phyloP scores from a whole-genome alignment of 352 stramenopile genomes.

The Pythium vanterpoolii region DNA sequence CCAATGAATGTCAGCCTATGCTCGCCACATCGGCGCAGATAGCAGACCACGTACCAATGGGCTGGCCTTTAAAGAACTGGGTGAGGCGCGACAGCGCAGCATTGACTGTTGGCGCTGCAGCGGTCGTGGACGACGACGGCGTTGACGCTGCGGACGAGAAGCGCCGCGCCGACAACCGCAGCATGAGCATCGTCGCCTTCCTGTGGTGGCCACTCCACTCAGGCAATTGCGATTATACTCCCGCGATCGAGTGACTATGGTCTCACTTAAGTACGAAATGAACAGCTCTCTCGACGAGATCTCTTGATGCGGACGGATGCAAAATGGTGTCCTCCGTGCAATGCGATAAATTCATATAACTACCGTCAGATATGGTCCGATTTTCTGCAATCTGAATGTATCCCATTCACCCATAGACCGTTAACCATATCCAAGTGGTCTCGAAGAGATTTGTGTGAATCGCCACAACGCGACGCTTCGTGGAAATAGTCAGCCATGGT shows the following conservation, averaged over 20 bases:
- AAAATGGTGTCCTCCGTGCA: neutral
- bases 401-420: neutral
- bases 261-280: conserved; percentile 18
- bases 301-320: neutral
- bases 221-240: neutral
- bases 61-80: conserved; percentile 13
- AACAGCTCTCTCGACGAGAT: neutral
- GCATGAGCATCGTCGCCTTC: conserved; percentile 12
- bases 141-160: conserved; percentile 10
- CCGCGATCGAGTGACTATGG: conserved; percentile 11
- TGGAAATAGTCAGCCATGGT: conserved; percentile 10
- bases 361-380: neutral
- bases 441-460: neutral
- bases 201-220: neutral
- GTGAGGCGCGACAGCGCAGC: neutral
- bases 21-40: neutral
- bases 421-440: neutral
- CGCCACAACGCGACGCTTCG: neutral
- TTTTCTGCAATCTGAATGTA: neutral
- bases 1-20: neutral
- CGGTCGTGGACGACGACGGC: neutral
- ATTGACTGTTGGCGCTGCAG: neutral
- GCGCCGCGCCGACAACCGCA: conserved; percentile 16
- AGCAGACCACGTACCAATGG: conserved; percentile 13
- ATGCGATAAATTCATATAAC: neutral